These are phyloP conservation scores for Sungouiozyma intestinalis DNA, from an alignment of 805 yeast genomes.

Conservation along the genomic window DNA sequence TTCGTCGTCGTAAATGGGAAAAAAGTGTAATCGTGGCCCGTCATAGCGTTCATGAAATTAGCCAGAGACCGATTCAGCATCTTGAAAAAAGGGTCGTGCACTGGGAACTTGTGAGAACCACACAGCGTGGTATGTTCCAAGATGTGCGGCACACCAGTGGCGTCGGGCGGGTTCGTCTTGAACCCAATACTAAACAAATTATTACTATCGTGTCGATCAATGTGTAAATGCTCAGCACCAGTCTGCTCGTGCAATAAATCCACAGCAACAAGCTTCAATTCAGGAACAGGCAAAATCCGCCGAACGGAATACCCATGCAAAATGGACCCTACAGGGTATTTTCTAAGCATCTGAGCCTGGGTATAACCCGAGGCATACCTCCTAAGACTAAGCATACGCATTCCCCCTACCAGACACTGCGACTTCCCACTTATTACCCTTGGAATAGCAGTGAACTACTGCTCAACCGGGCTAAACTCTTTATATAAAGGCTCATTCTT, in stretches of 20 bases:
- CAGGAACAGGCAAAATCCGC: slow-evolving; percentile 64
- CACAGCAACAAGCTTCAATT: slow-evolving; percentile 70
- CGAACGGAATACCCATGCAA: slow-evolving; percentile 60
- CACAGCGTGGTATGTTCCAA: slow-evolving; percentile 93
- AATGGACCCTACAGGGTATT: slow-evolving; percentile 54
- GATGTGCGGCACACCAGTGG: slow-evolving; percentile 94
- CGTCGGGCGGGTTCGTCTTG: slow-evolving; percentile 89
- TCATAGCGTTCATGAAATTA: slow-evolving; percentile 98
- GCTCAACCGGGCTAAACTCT: too few relatives aligned
- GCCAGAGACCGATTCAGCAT: slow-evolving; percentile 92
- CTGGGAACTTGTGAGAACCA: slow-evolving; percentile 86
- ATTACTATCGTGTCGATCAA: slow-evolving; percentile 75
- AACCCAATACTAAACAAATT: slow-evolving; percentile 85
- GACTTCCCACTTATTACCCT: not conserved
- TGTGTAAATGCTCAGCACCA: slow-evolving; percentile 75
- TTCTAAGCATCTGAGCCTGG: slow-evolving; percentile 30
- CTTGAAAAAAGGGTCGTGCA: slow-evolving; percentile 94
- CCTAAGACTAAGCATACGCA: slow-evolving; percentile 21
- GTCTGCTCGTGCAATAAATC: slow-evolving; percentile 56
- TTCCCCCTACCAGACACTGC: not conserved
- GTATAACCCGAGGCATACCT: slow-evolving; percentile 20
- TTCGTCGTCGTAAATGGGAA: slow-evolving; percentile 96
- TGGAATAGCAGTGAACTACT: too few relatives aligned
- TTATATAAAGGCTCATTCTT: too few relatives aligned
- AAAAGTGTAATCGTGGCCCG: slow-evolving; percentile 92